Evolutionary conservation across 495 filamentous ascomycete genomes (phyloP).

Genomic region (Hypoxylon crocopeplum): DNA sequence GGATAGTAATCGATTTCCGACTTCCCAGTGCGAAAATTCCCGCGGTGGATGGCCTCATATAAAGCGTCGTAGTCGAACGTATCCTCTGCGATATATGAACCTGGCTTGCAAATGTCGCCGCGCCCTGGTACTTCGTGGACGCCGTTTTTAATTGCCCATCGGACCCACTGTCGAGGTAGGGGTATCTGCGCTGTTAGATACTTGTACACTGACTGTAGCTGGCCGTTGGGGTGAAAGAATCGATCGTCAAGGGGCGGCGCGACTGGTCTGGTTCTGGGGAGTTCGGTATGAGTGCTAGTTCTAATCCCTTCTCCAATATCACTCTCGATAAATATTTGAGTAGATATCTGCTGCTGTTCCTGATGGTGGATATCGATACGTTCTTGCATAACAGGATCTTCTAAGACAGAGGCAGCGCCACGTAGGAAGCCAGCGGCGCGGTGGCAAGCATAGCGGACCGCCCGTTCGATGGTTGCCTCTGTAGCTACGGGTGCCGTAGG

Average conservation of each 20-base stretch:
- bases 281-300: background rate
- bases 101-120: constrained; percentile 14
- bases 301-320: too few species aligned
- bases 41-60: constrained; percentile 13
- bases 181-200: constrained; percentile 28
- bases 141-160: constrained; percentile 16
- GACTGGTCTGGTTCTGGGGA: background rate
- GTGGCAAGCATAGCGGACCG: background rate
- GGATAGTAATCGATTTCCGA: constrained; percentile 10
- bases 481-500: background rate
- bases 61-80: constrained; percentile 19
- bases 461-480: background rate
- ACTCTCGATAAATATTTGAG: too few species aligned
- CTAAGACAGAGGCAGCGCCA: background rate
- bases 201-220: constrained; percentile 16
- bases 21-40: constrained; percentile 12
- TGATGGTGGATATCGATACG: too few species aligned
- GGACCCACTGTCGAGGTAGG: constrained; percentile 20
- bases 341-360: too few species aligned
- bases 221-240: constrained; percentile 32
- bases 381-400: background rate
- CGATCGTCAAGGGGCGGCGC: constrained; percentile 19
- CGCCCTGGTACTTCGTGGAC: constrained; percentile 11
- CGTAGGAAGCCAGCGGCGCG: background rate
- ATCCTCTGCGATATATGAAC: constrained; percentile 20